Evolutionary conservation across 805 yeast genomes (phyloP), one percentile per base, ranked within the genome.

Genomic region (Scheffersomyces stipitis): DNA sequence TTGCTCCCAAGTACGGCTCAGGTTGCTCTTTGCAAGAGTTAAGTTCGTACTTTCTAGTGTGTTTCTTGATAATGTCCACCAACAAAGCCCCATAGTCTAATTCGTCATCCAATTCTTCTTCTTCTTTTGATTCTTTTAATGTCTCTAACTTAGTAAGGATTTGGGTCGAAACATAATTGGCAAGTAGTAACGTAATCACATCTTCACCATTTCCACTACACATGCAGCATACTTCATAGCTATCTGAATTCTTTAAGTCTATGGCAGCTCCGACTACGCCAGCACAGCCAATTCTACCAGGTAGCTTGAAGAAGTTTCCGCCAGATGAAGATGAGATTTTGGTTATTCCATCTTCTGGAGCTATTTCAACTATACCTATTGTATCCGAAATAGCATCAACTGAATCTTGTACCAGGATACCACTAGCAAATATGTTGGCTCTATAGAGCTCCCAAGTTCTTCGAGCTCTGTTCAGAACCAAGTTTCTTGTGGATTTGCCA

Each of bases 171-270:
- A 61, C 30, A 9, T 37, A 38, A 24, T 65, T 46, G 3, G 76
- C 72, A 15, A 77, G 48, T 34, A 64, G 69, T 64, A 67, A 58
- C 34, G 55, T 53, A 4, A 75, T 58, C 24, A 77, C 76, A 38
- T 75, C 78, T 44, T 77, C 83, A 2, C 83, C 83, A 47, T 73
- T 75, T 3, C 83, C 83, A 26, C 78, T 70, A 51, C 81, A 73
- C 57, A 52, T 50, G 30, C 66, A 58, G 26, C 60, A 46, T 1
- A 70, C 46, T n/a, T 56, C 56, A 24, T 39, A 33, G 4, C 40
- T 49, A 1, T 51, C 50, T 9, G 36, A 42, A 0, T 49, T 26
- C 10, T 33, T 37, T 28, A 41, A 49, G 35, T 56, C 75, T 13
- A 66, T 53, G 1, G 75, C 74, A 1, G 75, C 57, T 1, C 83